Conservation (phyloP, 495 filamentous ascomycete genomes). For the Neurospora intermedia region DNA sequence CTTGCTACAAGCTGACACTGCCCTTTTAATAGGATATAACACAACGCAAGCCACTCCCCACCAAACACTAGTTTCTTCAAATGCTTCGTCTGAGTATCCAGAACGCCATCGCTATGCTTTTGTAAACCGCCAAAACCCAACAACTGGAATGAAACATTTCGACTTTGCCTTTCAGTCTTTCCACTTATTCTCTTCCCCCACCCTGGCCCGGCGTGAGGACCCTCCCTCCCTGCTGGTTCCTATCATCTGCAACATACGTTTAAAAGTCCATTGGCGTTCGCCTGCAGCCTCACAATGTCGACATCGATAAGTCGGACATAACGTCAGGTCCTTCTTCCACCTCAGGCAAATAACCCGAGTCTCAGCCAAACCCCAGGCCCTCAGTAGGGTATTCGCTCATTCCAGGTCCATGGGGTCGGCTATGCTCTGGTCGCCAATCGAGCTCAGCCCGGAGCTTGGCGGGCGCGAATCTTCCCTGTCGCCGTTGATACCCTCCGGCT, state of each 20-base stretch:
- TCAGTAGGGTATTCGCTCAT: neutral
- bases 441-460: conserved; percentile 41
- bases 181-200: neutral
- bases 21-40: neutral
- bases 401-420: conserved; percentile 30
- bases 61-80: neutral
- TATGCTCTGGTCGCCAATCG: conserved; percentile 34
- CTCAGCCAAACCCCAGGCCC: conserved; percentile 7
- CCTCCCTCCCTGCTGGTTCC: neutral
- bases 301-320: neutral
- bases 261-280: neutral
- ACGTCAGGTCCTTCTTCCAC: neutral
- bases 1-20: neutral
- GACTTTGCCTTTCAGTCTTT: neutral
- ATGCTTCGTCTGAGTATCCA: neutral
- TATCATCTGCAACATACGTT: neutral
- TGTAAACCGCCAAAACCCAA: neutral
- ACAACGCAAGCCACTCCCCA: neutral
- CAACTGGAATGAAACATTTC: neutral
- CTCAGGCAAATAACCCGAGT: neutral
- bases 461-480: conserved; percentile 28
- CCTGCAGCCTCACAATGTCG: neutral
- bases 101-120: conserved; percentile 25
- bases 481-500: neutral
- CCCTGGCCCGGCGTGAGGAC: neutral